Evolutionary conservation across 1,139 yeast species (phyloP).

Genomic region (Magnusiomyces tetraspermus): DNA sequence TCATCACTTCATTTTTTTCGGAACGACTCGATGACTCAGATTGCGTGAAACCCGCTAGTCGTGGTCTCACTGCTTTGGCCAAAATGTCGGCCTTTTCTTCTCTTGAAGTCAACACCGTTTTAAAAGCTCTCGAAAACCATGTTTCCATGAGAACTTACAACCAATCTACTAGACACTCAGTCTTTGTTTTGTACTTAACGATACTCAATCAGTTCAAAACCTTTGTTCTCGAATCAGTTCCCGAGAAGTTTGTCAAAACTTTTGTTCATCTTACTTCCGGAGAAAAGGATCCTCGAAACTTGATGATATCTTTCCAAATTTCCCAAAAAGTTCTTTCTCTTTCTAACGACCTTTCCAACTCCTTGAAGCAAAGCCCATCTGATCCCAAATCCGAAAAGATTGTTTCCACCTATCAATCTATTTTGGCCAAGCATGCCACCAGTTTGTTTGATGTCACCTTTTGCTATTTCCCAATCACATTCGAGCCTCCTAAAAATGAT

Average conservation of each 20-base stretch:
- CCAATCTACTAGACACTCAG: conserved; percentile 40
- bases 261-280: conserved; percentile 68
- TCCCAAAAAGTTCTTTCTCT: conserved; percentile 41
- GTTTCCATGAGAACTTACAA: conserved; percentile 46
- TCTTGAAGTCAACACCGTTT: conserved; percentile 13
- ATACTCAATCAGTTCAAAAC: conserved; percentile 27
- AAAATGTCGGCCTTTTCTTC: conserved; percentile 32
- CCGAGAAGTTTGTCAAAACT: conserved; percentile 41
- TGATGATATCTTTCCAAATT: conserved; percentile 58
- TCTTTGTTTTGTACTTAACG: conserved; percentile 44
- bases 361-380: conserved; percentile 13
- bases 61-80: conserved; percentile 47
- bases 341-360: conserved; percentile 32
- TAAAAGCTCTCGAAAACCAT: conserved; percentile 32
- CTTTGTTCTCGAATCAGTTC: conserved; percentile 18
- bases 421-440: neutral
- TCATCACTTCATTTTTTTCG: conserved; percentile 53
- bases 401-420: conserved; percentile 5
- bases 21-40: conserved; percentile 59
- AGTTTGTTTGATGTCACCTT: conserved; percentile 81
- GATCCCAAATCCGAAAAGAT: neutral
- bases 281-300: conserved; percentile 89
- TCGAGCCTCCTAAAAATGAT: conserved; percentile 85
- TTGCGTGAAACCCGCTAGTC: conserved; percentile 44
- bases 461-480: conserved; percentile 94